Evolutionary conservation across 768 basidiomycete species (phyloP), one percentile per base, ranked within the genome.

Genomic region (Kwoniella dendrophila): DNA sequence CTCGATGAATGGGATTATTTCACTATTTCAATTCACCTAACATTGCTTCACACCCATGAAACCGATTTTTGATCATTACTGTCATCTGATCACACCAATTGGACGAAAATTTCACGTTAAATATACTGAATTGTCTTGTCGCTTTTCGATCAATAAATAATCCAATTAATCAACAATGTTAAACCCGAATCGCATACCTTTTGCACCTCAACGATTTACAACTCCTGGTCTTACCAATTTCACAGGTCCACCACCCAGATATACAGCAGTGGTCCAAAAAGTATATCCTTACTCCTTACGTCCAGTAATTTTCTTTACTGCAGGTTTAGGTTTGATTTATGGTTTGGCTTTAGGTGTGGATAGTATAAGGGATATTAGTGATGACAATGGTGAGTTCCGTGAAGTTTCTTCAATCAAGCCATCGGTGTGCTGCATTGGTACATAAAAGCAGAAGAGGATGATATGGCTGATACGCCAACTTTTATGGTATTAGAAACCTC

Each of bases 211-310:
- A 43, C 56, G 14, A 26, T 41, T 38, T 7, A 24, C 4, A 18
- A 24, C 49, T 11, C 26, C 53, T 40, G 29, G 36, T 29, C 27
- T 30, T 10, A 8, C 7, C 6, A 18, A 16, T 18, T 18, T 22
- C n/a, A 41, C 60, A 62, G 60, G 60, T 14, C 60, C 60, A 41
- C 60, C 60, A 40, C 60, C 60, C 1, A 24, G 52, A 26, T 62
- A 62, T 26, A 56, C 60, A 2, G 60, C 60, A 26, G 60, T 62
- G 6, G 62, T 73, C 3, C 38, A 49, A 27, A 69, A 54, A 56
- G 66, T 71, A 1, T 74, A 74, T 32, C 72, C 72, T 0, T 70
- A 74, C 50, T 67, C 70, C 6, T 57, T 75, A 5, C 62, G 73
- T 26, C 66, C 67, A 14, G 59, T 71, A 45, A 57, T 77, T 34